Evolutionary conservation across 768 basidiomycete genomes (phyloP).

Genomic region (Udeniomyces megalosporus): DNA sequence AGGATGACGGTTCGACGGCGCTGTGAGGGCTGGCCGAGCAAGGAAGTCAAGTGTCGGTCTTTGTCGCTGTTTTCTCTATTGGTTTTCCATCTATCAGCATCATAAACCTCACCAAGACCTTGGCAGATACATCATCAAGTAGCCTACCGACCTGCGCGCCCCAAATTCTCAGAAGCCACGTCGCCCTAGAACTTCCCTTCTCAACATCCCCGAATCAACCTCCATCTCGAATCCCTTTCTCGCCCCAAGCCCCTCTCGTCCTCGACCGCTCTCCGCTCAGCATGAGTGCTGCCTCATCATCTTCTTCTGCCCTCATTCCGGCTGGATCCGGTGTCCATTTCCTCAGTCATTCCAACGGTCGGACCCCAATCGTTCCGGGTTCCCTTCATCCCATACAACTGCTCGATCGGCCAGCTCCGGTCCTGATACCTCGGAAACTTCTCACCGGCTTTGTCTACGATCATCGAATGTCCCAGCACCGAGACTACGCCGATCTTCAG

Average conservation of each 20-base stretch:
- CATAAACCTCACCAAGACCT: no score
- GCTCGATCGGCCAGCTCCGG: background rate
- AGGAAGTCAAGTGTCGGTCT: no score
- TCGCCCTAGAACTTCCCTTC: background rate
- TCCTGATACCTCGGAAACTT: background rate
- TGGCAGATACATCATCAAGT: no score
- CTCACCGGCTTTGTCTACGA: slow-evolving; percentile 45
- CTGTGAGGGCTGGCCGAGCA: no score
- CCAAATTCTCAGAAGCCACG: no score
- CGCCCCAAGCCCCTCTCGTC: background rate
- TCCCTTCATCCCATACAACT: no score
- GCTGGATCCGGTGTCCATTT: background rate
- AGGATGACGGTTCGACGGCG: background rate
- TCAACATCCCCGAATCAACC: background rate
- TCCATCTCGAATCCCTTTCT: background rate
- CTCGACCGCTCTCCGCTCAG: background rate
- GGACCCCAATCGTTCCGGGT: no score
- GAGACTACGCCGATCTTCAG: slow-evolving; percentile 31
- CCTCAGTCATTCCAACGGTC: no score
- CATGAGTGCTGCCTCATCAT: background rate
- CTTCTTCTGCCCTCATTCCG: background rate
- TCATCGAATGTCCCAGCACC: slow-evolving; percentile 69
- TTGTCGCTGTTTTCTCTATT: no score
- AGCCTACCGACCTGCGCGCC: no score
- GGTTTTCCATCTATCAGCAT: no score